Percentiles rank a stretch among this genome's conserved stretches.
phyloP scores from a whole-genome alignment of 495 filamentous ascomycete genomes.

The Sabuloglossum arenarium region DNA sequence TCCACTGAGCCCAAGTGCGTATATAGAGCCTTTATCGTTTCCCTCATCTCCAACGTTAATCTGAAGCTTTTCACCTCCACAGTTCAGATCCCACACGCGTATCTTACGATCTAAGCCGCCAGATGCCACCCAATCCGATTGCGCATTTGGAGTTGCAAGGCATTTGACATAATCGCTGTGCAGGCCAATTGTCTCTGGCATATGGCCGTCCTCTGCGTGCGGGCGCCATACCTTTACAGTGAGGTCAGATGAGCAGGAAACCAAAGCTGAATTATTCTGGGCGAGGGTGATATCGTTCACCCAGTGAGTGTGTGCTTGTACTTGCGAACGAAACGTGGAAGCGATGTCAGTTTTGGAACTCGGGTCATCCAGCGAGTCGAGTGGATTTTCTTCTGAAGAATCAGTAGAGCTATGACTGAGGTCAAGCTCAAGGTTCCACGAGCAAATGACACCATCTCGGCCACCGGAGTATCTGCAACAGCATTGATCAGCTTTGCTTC shows the following conservation, averaged over 20 bases:
- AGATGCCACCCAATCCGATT: conserved; percentile 83
- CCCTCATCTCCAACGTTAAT: conserved; percentile 62
- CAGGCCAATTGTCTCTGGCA: conserved; percentile 68
- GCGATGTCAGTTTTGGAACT: conserved; percentile 12
- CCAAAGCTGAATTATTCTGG: conserved; percentile 59
- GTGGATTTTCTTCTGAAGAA: conserved; percentile 17
- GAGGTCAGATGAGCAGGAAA: conserved; percentile 89
- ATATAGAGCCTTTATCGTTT: conserved; percentile 82
- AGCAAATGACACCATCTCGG: conserved; percentile 86
- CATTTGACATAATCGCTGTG: conserved; percentile 95
- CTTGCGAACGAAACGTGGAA: conserved; percentile 71
- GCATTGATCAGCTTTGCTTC: not conserved
- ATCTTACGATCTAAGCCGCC: conserved; percentile 87
- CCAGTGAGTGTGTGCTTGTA: conserved; percentile 98
- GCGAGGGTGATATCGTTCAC: conserved; percentile 90
- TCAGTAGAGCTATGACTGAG: conserved; percentile 18
- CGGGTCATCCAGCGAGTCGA: conserved; percentile 15
- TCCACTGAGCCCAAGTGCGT: conserved; percentile 58
- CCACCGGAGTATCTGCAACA: conserved; percentile 71
- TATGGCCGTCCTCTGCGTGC: conserved; percentile 40
- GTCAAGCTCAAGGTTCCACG: conserved; percentile 67
- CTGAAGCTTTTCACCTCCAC: conserved; percentile 60
- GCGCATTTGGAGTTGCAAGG: conserved; percentile 50
- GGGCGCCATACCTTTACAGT: conserved; percentile 92
- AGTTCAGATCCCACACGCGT: conserved; percentile 79